These are phyloP conservation scores for Vigna trinervia DNA, from an alignment of 306 rosid species.

Conservation along the genomic window DNA sequence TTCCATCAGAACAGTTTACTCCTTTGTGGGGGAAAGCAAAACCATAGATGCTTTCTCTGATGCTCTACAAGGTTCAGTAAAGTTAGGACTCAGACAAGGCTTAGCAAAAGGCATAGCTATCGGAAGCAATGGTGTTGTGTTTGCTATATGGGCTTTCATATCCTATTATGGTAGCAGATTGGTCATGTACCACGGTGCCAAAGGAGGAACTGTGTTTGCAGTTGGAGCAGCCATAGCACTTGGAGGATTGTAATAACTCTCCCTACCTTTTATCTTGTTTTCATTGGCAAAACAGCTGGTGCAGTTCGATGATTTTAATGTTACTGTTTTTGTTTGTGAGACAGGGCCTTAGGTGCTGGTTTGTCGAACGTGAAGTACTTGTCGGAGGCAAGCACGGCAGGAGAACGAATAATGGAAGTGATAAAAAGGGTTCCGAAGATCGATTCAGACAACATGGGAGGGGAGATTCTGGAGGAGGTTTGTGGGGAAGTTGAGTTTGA, in stretches of 20 bases:
- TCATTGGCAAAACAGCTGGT: too few relatives aligned
- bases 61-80: constrained; percentile 70
- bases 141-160: constrained; percentile 92
- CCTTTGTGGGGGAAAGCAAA: constrained; percentile 81
- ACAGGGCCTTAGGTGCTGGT: constrained; percentile 80
- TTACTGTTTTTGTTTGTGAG: constrained; percentile 25
- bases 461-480: constrained; percentile 57
- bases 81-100: constrained; percentile 85
- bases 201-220: constrained; percentile 84
- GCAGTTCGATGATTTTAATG: background rate
- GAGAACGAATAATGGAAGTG: constrained; percentile 77
- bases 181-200: constrained; percentile 91
- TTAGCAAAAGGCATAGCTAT: constrained; percentile 89
- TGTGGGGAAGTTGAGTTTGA: constrained; percentile 73
- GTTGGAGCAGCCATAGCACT: constrained; percentile 81
- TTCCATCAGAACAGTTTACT: constrained; percentile 84
- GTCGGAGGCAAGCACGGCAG: constrained; percentile 77
- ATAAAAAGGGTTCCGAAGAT: constrained; percentile 81
- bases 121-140: constrained; percentile 86
- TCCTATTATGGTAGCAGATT: constrained; percentile 78
- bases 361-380: constrained; percentile 83
- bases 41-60: constrained; percentile 70
- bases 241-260: constrained; percentile 79
- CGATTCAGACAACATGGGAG: constrained; percentile 78
- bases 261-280: constrained; percentile 6